Evolutionary conservation across 2,329 filamentous ascomycete genomes (phyloP).

Genomic region (Stagonosporopsis cucurbitacearum): DNA sequence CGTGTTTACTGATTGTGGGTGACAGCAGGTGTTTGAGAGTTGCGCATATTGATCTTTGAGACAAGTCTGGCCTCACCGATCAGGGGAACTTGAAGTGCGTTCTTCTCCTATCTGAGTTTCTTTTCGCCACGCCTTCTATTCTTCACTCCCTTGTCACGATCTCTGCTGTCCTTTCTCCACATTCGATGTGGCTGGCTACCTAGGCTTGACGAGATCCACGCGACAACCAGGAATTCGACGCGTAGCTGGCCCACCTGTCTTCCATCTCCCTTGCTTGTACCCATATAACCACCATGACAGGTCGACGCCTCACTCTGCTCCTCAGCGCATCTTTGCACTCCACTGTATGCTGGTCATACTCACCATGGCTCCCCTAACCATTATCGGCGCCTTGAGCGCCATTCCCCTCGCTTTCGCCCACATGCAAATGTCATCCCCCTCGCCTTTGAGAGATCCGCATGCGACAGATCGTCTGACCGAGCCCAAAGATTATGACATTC

Average conservation of each 20-base stretch:
- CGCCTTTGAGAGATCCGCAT: slow-evolving; percentile 59
- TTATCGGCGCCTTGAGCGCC: slow-evolving; percentile 32
- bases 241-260: slow-evolving; percentile 25
- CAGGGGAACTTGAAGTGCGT: background rate
- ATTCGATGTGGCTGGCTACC: slow-evolving; percentile 5
- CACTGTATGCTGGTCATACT: slow-evolving; percentile 22
- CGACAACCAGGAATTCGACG: slow-evolving; percentile 37
- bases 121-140: background rate
- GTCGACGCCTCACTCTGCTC: background rate
- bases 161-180: slow-evolving; percentile 1
- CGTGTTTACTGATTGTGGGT: background rate
- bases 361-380: slow-evolving; percentile 33
- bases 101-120: background rate
- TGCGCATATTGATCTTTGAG: background rate
- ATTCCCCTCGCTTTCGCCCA: slow-evolving; percentile 48
- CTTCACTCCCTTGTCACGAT: slow-evolving; percentile 10
- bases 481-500: slow-evolving; percentile 71
- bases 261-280: slow-evolving; percentile 29
- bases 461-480: slow-evolving; percentile 52
- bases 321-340: slow-evolving; percentile 9
- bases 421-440: slow-evolving; percentile 64
- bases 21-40: background rate
- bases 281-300: slow-evolving; percentile 17
- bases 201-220: slow-evolving; percentile 12
- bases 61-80: background rate